Evolutionary conservation across 2,329 filamentous ascomycete species (phyloP), one percentile per base, ranked within the genome.

Genomic region (Grosmannia serpens): DNA sequence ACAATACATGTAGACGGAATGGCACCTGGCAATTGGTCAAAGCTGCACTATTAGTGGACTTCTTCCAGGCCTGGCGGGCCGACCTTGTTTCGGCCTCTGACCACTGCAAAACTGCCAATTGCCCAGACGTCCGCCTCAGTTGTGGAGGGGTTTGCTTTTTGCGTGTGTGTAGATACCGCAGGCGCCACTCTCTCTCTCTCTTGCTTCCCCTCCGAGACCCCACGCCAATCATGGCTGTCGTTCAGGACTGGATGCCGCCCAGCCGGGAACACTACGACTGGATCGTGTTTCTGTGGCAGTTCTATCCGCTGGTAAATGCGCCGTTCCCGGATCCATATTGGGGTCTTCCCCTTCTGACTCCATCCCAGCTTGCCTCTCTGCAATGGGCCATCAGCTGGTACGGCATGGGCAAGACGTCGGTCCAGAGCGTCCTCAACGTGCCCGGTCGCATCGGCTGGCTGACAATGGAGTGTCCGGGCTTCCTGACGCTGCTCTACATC

Each of bases 381-480:
- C 91, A 96, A 82, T 95, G 87, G 86, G 60, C 85, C 58, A 74
- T 79, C n/a, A 80, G 83, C 58, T 96, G 83, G 80, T 94, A 96
- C 70, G 89, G 89, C 55, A 90, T 92, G 76, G 94, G 94, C 70
- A 97, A 97, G 74, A 96, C 91, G 3, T 95, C 90, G 4, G 79
- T 84, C 22, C 68, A 78, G 3, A 91, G 87, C 65, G 74, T 74
- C 15, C 76, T 94, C 69, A 99, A 99, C 73, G 72, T 97, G n/a
- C 89, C 91, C 1, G 94, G 94, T 61, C 89, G 88, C 65, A 75
- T 89, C 62, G 91, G 84, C 59, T 99, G 94, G 94, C 79, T 88
- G 58, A 81, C 85, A 2, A 96, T 96, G 90, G 94, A 99, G 71
- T 75, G 81, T 17, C 85, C 88, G 0, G 90, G 89, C 20, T 86